Percentiles rank a stretch among this genome's conserved stretches.
These are phyloP conservation scores for Daldinia grandis DNA, from an alignment of 495 filamentous ascomycete species.

Conservation along the genomic window DNA sequence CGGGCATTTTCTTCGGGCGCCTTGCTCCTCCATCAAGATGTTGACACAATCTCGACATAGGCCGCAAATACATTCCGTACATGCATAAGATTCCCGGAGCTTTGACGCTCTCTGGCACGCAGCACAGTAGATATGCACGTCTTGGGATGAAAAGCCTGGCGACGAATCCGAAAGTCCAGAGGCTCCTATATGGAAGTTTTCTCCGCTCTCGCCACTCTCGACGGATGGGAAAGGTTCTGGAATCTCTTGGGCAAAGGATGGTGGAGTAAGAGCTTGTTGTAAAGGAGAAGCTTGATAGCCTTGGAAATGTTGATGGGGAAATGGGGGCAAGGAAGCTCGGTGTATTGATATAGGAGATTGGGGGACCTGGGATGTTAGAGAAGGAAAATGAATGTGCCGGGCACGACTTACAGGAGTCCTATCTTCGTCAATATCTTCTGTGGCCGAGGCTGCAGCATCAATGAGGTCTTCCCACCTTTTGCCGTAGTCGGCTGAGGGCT, in stretches of 20 bases:
- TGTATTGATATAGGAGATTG: slow-evolving; percentile 73
- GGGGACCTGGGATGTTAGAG: slow-evolving; percentile 64
- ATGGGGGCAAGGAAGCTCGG: slow-evolving; percentile 81
- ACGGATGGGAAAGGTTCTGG: slow-evolving; percentile 85
- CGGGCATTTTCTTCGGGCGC: slow-evolving; percentile 68
- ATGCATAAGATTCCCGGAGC: slow-evolving; percentile 84
- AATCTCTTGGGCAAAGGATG: slow-evolving; percentile 70
- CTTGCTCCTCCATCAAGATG: slow-evolving; percentile 72
- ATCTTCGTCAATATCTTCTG: slow-evolving; percentile 88
- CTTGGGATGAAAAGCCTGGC: slow-evolving; percentile 63
- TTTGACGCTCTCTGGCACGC: slow-evolving; percentile 77
- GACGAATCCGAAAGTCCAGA: slow-evolving; percentile 64
- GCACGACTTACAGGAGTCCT: slow-evolving; percentile 74
- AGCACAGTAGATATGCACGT: slow-evolving; percentile 87
- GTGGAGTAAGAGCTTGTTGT: slow-evolving; percentile 85
- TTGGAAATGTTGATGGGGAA: slow-evolving; percentile 67
- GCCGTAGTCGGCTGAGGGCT: slow-evolving; percentile 79
- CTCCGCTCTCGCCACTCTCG: slow-evolving; percentile 68
- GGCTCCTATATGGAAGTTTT: slow-evolving; percentile 71
- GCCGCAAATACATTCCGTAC: slow-evolving; percentile 93
- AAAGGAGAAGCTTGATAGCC: slow-evolving; percentile 87
- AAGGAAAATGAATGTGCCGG: slow-evolving; percentile 46
- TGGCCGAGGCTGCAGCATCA: slow-evolving; percentile 88
- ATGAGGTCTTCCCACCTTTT: slow-evolving; percentile 95
- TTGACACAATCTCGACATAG: slow-evolving; percentile 87